A percentile compares a stretch with the other conserved stretches of the same genome.
Conservation (phyloP, 2,329 filamentous ascomycete genomes). For the Teratosphaeria epicoccoides region DNA sequence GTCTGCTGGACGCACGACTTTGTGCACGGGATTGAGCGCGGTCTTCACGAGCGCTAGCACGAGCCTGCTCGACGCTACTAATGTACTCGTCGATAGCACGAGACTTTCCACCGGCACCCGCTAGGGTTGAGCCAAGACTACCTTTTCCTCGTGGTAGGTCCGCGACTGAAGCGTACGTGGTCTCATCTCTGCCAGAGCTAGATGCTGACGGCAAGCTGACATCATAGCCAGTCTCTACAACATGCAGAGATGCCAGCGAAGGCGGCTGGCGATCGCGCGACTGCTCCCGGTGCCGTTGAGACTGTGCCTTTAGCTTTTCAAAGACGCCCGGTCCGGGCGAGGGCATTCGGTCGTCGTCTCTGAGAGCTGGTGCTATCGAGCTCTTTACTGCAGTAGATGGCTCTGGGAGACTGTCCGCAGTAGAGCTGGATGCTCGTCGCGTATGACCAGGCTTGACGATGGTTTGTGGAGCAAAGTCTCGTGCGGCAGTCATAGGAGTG, state of each 20-base stretch:
- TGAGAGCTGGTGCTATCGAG: constrained; percentile 7
- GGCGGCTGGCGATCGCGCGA: not conserved
- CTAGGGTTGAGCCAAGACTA: constrained; percentile 31
- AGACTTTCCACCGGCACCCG: constrained; percentile 46
- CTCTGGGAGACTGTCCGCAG: constrained; percentile 13
- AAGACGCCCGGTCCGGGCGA: constrained; percentile 59
- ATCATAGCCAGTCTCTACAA: constrained; percentile 33
- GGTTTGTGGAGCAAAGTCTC: constrained; percentile 28
- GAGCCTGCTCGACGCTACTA: constrained; percentile 68
- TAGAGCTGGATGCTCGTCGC: constrained; percentile 13
- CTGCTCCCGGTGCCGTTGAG: constrained; percentile 12
- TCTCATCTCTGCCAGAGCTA: constrained; percentile 8
- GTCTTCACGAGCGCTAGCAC: constrained; percentile 26
- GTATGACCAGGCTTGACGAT: constrained; percentile 1
- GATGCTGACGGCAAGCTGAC: constrained; percentile 14
- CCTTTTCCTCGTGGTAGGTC: not conserved
- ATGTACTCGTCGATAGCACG: constrained; percentile 75
- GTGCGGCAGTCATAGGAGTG: constrained; percentile 54
- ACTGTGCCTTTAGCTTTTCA: constrained; percentile 49
- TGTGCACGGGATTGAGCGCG: constrained; percentile 29
- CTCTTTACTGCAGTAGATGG: constrained; percentile 18
- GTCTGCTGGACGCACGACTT: constrained; percentile 33
- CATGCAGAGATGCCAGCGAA: constrained; percentile 23
- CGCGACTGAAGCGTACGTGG: not conserved
- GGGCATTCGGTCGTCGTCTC: constrained; percentile 44